phyloP scores from a whole-genome alignment of 805 yeast genomes.

The Schizosaccharomyces cryophilus region DNA sequence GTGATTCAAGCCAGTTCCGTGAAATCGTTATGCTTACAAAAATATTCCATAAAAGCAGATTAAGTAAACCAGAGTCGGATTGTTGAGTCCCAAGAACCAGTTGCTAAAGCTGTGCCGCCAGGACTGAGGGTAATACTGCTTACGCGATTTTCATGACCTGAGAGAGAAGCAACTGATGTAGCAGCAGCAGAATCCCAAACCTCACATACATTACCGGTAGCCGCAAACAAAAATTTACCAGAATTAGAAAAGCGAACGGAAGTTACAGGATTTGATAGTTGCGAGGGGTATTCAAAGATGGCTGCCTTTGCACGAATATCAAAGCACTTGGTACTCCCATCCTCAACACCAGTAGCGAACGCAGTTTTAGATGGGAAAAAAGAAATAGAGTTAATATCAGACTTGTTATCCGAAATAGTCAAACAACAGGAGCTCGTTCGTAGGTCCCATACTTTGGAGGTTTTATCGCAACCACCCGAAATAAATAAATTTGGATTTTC shows the following conservation, averaged over 20 bases:
- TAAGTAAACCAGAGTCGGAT: constrained; percentile 7
- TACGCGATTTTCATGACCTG: constrained; percentile 38
- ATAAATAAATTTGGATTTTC: constrained; percentile 30
- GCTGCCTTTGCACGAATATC: constrained; percentile 61
- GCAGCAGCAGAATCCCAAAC: constrained; percentile 2
- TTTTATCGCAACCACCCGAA: constrained; percentile 51
- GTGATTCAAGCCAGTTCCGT: too few species aligned
- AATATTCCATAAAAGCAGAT: constrained; percentile 10
- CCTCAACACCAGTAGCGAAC: constrained; percentile 57
- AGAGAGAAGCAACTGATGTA: constrained; percentile 23
- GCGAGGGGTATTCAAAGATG: constrained; percentile 22
- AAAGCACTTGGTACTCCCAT: constrained; percentile 41
- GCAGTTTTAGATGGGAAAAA: constrained; percentile 50
- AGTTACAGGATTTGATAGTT: constrained; percentile 21
- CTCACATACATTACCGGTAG: constrained; percentile 45
- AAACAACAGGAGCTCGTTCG: constrained; percentile 20
- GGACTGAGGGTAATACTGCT: constrained; percentile 41
- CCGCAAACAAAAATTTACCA: constrained; percentile 49
- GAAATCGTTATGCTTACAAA: background rate
- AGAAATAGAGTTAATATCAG: constrained; percentile 38
- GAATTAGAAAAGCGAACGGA: constrained; percentile 50
- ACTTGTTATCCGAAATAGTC: constrained; percentile 26
- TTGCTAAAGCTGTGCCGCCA: constrained; percentile 53
- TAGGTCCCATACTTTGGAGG: constrained; percentile 57
- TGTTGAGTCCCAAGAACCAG: constrained; percentile 63